Base-by-base conservation (phyloP, 1,139 yeast species). In the Diutina ranongensis region DNA sequence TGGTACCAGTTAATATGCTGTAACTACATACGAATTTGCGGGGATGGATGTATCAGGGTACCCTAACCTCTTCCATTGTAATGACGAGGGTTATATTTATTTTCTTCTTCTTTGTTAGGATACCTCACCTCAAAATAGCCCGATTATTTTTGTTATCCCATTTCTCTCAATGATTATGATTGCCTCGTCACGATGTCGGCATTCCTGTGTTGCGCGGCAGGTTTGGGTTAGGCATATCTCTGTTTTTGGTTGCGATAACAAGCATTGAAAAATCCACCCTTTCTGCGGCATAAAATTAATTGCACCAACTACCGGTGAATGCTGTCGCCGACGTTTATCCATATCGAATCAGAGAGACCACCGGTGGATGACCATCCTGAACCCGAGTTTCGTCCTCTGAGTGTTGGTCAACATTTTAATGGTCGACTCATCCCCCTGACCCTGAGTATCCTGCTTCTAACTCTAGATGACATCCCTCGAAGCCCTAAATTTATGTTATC, bases 391-490 rank as follows among this genome's bases (percentile, higher is more conserved):
- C 58, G 74, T 45, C 81, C 81, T 1, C 68, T 75, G 3, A 74
- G 80, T 0, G 78, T 74, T 10, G 80, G 79, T 1, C 66, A 65
- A 33, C 76, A 73, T 44, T 56, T 64, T 34, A 74, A 71, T 28
- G 80, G 79, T 1, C 55, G 68, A 27, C 54, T 76, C 36, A 67
- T 76, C 19, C 80, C 80, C 4, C 73, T 79, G 4, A 68, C 78
- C 4, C 75, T 80, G 10, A 68, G 72, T 19, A 76, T 76, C 2
- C 74, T 80, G 15, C 59, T 76, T 8, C 61, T 76, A 13, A 74
- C 79, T 1, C 60, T 76, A 46, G 48, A 44, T 45, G 74, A 61
- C 49, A 56, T 55, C 46, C 40, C 40, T 21, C 40, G 40, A n/a
- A 9, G 20, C 10, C 42, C 42, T 2, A 12, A 25, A 20, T 25